Evolutionary conservation across 2,329 filamentous ascomycete genomes (phyloP).

Genomic region (Chrysosporium queenslandicum): DNA sequence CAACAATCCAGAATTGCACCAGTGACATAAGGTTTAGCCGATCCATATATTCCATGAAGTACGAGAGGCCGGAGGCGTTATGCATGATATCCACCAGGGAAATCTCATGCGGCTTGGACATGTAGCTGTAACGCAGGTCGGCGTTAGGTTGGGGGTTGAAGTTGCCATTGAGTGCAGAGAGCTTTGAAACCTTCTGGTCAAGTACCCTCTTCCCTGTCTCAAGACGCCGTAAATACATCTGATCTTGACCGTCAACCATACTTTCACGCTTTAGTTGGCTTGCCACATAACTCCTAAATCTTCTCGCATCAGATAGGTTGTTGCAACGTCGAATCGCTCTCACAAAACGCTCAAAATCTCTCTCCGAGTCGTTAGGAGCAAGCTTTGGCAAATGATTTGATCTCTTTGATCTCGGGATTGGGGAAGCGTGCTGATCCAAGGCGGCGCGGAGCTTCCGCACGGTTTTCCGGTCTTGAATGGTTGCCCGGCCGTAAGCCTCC

Average conservation of each 20-base stretch:
- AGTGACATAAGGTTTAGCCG: slow-evolving; percentile 74
- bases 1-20: slow-evolving; percentile 97
- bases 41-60: slow-evolving; percentile 99
- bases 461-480: slow-evolving; percentile 90
- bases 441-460: slow-evolving; percentile 85
- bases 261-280: slow-evolving; percentile 84
- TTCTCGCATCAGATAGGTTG: slow-evolving; percentile 82
- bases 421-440: slow-evolving; percentile 83
- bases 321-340: slow-evolving; percentile 77
- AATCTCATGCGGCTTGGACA: slow-evolving; percentile 62
- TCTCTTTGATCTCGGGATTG: slow-evolving; percentile 57
- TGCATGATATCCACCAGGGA: slow-evolving; percentile 77
- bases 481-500: slow-evolving; percentile 73
- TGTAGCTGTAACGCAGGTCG: slow-evolving; percentile 27
- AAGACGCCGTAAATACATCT: slow-evolving; percentile 73
- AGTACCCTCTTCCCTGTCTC: slow-evolving; percentile 84
- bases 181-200: slow-evolving; percentile 76
- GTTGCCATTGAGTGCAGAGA: slow-evolving; percentile 56
- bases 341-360: slow-evolving; percentile 90
- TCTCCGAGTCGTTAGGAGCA: slow-evolving; percentile 71
- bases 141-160: slow-evolving; percentile 11
- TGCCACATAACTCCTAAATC: slow-evolving; percentile 83
- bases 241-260: slow-evolving; percentile 67
- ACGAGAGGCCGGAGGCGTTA: slow-evolving; percentile 81
- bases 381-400: slow-evolving; percentile 67